Evolutionary conservation across 139 green algal genomes (phyloP).

Genomic region (Desmodesmus armatus): DNA sequence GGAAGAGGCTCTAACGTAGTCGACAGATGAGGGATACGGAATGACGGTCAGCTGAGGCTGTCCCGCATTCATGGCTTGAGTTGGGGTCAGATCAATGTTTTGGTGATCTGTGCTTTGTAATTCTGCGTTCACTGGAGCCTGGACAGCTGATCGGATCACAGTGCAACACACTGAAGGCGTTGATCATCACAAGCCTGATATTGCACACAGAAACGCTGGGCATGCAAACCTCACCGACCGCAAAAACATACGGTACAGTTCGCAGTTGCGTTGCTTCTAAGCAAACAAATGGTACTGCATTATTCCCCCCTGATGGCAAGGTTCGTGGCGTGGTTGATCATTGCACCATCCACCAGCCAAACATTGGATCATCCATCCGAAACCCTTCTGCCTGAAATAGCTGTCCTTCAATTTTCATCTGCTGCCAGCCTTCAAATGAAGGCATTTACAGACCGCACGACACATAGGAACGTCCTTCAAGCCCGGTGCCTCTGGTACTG

Average conservation of each 20-base stretch:
- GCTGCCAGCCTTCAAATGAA: no score
- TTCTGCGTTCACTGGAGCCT: background rate
- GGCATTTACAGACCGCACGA: background rate
- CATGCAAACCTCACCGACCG: background rate
- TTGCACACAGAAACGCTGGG: background rate
- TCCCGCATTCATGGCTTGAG: background rate
- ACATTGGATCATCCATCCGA: background rate
- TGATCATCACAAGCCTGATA: background rate
- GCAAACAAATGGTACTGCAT: background rate
- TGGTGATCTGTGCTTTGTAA: background rate
- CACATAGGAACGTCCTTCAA: no score
- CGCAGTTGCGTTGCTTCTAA: no score
- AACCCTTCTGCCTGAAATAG: background rate
- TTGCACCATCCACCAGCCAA: no score
- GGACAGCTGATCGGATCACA: background rate
- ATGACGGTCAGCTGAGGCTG: background rate
- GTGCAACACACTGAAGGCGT: background rate
- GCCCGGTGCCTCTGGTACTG: no score
- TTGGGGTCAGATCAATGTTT: no score
- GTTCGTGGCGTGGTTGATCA: no score
- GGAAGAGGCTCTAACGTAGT: background rate
- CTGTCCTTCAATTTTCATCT: background rate
- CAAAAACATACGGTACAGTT: no score
- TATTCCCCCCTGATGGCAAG: background rate
- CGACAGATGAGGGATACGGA: conserved; percentile 22